These are phyloP conservation scores for Pseudogymnoascus sp. DNA, from an alignment of 2,329 filamentous ascomycete genomes.

Conservation along the genomic window DNA sequence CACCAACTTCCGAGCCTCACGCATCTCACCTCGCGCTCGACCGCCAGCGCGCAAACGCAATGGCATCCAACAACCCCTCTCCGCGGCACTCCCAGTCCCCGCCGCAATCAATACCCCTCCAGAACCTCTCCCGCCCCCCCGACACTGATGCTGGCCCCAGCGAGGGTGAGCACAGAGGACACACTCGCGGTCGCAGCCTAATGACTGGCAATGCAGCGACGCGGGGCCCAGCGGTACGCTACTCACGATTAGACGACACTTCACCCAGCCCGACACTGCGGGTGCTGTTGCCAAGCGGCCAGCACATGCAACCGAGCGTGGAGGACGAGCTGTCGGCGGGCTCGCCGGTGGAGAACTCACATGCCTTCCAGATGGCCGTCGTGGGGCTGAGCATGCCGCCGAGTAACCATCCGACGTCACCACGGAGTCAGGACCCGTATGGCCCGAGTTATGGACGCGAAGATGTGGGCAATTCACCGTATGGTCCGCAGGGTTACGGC, in stretches of 20 bases:
- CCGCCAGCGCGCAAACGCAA: slow-evolving; percentile 22
- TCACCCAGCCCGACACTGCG: slow-evolving; percentile 23
- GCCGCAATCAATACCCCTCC: slow-evolving; percentile 62
- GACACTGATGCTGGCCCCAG: slow-evolving; percentile 21
- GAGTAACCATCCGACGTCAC: slow-evolving; percentile 21
- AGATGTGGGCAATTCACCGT: slow-evolving; percentile 21
- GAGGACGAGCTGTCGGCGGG: slow-evolving; percentile 18
- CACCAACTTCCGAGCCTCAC: background rate
- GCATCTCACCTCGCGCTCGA: background rate
- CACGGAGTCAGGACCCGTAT: slow-evolving; percentile 24
- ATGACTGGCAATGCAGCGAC: slow-evolving; percentile 21
- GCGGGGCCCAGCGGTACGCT: slow-evolving; percentile 22
- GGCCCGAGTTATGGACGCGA: slow-evolving; percentile 23
- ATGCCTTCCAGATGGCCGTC: slow-evolving; percentile 24
- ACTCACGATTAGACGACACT: slow-evolving; percentile 25
- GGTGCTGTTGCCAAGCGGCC: slow-evolving; percentile 11
- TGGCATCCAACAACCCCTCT: slow-evolving; percentile 41
- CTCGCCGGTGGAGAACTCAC: slow-evolving; percentile 24
- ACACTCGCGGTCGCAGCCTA: slow-evolving; percentile 26
- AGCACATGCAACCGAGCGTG: slow-evolving; percentile 12
- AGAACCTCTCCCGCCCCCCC: slow-evolving; percentile 43
- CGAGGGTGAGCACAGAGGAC: slow-evolving; percentile 12
- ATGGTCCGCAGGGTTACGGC: slow-evolving; percentile 16
- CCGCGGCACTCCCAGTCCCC: slow-evolving; percentile 34
- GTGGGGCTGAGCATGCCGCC: background rate